Conservation (phyloP, 331 rosid genomes). For the Malus hybrid region DNA sequence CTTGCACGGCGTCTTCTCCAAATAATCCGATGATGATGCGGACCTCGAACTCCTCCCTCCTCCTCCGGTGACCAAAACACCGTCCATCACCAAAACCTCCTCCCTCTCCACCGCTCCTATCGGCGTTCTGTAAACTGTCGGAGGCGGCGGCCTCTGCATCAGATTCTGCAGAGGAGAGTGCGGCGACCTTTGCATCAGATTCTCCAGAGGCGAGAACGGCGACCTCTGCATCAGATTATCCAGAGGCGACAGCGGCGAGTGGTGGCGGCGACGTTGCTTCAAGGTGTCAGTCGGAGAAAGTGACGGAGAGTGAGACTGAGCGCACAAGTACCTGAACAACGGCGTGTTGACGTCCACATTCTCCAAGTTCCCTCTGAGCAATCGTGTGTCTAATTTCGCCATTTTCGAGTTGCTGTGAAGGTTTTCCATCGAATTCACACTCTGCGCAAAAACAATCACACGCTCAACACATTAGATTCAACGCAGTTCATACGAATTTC, state of each 20-base stretch:
- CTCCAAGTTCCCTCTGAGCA: not conserved
- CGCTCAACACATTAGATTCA: not conserved
- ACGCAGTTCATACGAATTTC: not conserved
- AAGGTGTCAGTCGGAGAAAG: not conserved
- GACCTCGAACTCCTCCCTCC: conserved; percentile 5
- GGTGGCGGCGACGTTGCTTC: conserved; percentile 1
- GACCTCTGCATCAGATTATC: conserved; percentile 16
- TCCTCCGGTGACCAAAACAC: conserved; percentile 6
- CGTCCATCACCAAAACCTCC: conserved; percentile 30
- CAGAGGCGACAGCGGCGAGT: conserved; percentile 16
- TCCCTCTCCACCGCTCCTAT: conserved; percentile 19
- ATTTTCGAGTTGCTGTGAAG: not conserved
- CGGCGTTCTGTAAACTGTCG: conserved; percentile 15
- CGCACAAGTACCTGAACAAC: conserved; percentile 11
- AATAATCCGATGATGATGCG: conserved; percentile 14
- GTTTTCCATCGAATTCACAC: not conserved
- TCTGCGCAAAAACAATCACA: not conserved
- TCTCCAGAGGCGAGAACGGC: conserved; percentile 17
- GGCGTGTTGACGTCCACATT: conserved; percentile 14
- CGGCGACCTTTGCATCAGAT: conserved; percentile 9
- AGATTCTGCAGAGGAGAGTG: conserved; percentile 17
- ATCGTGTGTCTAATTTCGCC: not conserved
- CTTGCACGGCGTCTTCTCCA: conserved; percentile 28
- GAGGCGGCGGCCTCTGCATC: not conserved
- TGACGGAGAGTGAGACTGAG: conserved; percentile 5